phyloP scores from a whole-genome alignment of 2,329 filamentous ascomycete genomes.

The Sphaceloma murrayae region DNA sequence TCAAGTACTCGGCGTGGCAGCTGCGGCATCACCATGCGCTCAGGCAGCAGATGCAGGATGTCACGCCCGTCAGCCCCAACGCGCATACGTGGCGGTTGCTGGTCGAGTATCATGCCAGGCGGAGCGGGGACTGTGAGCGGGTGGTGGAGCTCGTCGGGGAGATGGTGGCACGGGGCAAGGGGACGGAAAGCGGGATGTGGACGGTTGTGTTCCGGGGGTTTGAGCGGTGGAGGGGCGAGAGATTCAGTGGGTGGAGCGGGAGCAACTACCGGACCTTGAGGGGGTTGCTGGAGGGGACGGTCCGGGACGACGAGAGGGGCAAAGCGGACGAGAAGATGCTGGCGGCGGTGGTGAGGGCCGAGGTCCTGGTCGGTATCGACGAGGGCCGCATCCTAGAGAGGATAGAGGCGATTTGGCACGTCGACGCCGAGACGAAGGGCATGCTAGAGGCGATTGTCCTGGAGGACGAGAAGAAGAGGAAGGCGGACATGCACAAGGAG shows the following conservation, averaged over 20 bases:
- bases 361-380: too few relatives aligned
- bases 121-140: slow-evolving; percentile 60
- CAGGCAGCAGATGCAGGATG: slow-evolving; percentile 50
- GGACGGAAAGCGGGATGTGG: not conserved
- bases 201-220: not conserved
- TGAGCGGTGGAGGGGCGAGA: not conserved
- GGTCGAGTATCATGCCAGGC: slow-evolving; percentile 61
- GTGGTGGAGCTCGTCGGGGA: slow-evolving; percentile 66
- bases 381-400: too few relatives aligned
- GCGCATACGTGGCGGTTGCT: slow-evolving; percentile 71
- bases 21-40: slow-evolving; percentile 35
- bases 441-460: not conserved
- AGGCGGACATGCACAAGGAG: not conserved
- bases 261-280: not conserved
- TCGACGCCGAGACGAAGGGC: not conserved
- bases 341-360: too few relatives aligned
- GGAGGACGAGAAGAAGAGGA: not conserved
- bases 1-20: slow-evolving; percentile 37
- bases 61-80: slow-evolving; percentile 61
- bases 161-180: slow-evolving; percentile 49
- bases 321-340: too few relatives aligned
- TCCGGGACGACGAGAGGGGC: too few relatives aligned
- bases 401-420: not conserved
- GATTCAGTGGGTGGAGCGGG: slow-evolving; percentile 4
- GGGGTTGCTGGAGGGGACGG: not conserved